These are phyloP conservation scores for Curvularia sp. DNA, from an alignment of 2,329 filamentous ascomycete genomes.

Conservation along the genomic window DNA sequence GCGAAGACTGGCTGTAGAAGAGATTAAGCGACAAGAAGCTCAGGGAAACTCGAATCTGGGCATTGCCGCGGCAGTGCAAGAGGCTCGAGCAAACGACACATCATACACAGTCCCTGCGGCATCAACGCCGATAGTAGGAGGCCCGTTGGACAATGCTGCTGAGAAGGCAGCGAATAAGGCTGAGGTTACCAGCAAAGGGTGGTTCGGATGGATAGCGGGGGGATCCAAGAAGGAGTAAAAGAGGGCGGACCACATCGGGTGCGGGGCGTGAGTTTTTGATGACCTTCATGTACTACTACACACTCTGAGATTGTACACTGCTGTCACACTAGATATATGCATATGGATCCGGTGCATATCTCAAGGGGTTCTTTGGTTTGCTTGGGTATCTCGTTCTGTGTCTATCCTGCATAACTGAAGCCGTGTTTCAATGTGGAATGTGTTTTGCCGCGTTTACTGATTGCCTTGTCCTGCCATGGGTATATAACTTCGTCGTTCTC, in stretches of 20 bases:
- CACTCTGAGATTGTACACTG: constrained; percentile 42
- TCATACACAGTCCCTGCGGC: constrained; percentile 16
- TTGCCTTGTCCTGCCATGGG: constrained; percentile 54
- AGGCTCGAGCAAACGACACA: constrained; percentile 37
- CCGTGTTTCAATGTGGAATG: constrained; percentile 7
- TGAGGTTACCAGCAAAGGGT: constrained; percentile 52
- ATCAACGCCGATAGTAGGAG: constrained; percentile 50
- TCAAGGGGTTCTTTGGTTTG: constrained; percentile 28
- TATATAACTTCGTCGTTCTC: constrained; percentile 60
- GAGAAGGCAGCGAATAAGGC: constrained; percentile 50
- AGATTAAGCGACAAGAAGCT: constrained; percentile 40
- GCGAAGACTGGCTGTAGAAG: constrained; percentile 42
- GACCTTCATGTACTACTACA: constrained; percentile 47
- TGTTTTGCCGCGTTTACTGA: constrained; percentile 3
- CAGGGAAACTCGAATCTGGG: constrained; percentile 31
- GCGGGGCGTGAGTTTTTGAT: constrained; percentile 5
- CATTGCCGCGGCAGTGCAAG: constrained; percentile 44
- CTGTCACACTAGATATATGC: constrained; percentile 46
- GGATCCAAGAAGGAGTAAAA: constrained; percentile 47
- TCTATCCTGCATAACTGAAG: constrained; percentile 29
- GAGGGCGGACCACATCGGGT: not conserved
- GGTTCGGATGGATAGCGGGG: constrained; percentile 56
- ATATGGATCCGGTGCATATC: constrained; percentile 41
- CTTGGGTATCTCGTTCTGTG: constrained; percentile 41
- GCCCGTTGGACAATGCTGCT: constrained; percentile 57